phyloP scores from a whole-genome alignment of 345 rosid species.

The Camelina hispida region DNA sequence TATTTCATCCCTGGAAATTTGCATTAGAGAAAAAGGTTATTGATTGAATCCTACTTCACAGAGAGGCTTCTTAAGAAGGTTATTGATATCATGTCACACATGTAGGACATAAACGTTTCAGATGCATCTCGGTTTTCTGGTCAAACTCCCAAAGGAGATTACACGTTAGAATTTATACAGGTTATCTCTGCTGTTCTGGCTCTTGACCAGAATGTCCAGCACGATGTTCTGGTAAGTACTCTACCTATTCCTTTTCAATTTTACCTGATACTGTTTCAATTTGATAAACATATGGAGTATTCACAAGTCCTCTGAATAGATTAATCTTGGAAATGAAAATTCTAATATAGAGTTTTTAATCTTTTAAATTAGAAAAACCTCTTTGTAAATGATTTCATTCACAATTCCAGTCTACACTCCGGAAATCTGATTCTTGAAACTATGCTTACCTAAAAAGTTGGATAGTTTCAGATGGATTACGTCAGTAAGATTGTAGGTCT shows the following conservation, averaged over 20 bases:
- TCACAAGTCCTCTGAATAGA: slow-evolving; percentile 13
- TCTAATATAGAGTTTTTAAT: background rate
- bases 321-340: background rate
- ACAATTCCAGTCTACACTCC: background rate
- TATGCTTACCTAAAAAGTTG: slow-evolving; percentile 11
- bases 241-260: slow-evolving; percentile 13
- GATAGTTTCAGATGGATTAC: background rate
- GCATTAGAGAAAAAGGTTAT: slow-evolving; percentile 64
- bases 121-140: slow-evolving; percentile 45
- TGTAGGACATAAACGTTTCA: slow-evolving; percentile 54
- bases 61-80: slow-evolving; percentile 71
- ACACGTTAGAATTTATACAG: slow-evolving; percentile 83
- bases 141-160: slow-evolving; percentile 52
- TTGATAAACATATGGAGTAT: slow-evolving; percentile 23
- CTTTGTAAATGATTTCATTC: background rate
- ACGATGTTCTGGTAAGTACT: slow-evolving; percentile 78
- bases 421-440: background rate
- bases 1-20: slow-evolving; percentile 86
- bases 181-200: slow-evolving; percentile 79
- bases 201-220: slow-evolving; percentile 82
- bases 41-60: slow-evolving; percentile 71
- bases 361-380: slow-evolving; percentile 11
- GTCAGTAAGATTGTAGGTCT: too few relatives aligned
- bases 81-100: slow-evolving; percentile 62
- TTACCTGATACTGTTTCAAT: slow-evolving; percentile 15